Conservation (phyloP, 352 stramenopile species). For the Phytophthora melonis region DNA sequence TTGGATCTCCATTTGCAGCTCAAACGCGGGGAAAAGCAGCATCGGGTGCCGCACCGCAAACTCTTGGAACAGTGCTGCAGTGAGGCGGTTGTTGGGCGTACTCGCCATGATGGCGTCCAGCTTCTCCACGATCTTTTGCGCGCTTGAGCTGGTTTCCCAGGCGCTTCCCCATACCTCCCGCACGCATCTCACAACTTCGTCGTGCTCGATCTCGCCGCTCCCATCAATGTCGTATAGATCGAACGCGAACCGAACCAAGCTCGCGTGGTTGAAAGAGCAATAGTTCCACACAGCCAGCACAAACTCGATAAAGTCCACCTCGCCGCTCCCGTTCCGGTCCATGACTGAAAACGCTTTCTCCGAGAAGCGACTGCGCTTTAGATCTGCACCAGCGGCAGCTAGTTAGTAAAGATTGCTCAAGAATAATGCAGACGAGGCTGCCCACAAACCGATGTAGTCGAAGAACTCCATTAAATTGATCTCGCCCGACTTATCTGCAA, state of each 20-base stretch:
- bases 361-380: conserved; percentile 67
- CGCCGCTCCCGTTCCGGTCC: conserved; percentile 70
- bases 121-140: conserved; percentile 68
- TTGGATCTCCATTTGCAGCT: conserved; percentile 74
- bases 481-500: conserved; percentile 64
- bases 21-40: conserved; percentile 75
- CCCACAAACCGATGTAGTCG: conserved; percentile 62
- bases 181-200: conserved; percentile 58
- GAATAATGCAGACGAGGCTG: not conserved
- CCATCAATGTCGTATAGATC: conserved; percentile 79
- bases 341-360: conserved; percentile 81
- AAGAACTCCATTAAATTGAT: conserved; percentile 81
- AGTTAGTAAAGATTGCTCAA: not conserved
- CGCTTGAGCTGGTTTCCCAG: conserved; percentile 62
- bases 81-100: conserved; percentile 47
- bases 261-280: conserved; percentile 72
- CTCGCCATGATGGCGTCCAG: conserved; percentile 56
- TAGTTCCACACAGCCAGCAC: conserved; percentile 84
- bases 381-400: conserved; percentile 36
- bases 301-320: conserved; percentile 82
- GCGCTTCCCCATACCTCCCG: conserved; percentile 66
- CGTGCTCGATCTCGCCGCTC: conserved; percentile 72
- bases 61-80: conserved; percentile 57
- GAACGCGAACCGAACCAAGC: conserved; percentile 75
- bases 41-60: conserved; percentile 69